Conservation (phyloP, 177 flowering plant species). For the Vitis hybrid region DNA sequence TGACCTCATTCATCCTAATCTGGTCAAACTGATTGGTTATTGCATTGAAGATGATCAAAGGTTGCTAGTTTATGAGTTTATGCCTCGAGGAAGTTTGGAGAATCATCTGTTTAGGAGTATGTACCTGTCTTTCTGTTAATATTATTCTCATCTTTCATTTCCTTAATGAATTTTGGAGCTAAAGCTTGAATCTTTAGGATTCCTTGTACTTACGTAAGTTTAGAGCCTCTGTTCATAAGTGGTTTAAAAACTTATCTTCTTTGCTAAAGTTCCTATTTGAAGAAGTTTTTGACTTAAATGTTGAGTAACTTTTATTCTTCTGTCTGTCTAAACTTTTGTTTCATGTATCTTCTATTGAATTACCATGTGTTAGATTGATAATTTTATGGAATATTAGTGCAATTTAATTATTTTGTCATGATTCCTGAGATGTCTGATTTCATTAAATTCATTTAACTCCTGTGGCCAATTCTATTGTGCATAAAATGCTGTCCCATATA, state of each 20-base stretch:
- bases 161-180: not conserved
- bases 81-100: constrained; percentile 96
- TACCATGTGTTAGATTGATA: no score
- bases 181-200: not conserved
- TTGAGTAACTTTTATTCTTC: no score
- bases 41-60: constrained; percentile 93
- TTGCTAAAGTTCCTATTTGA: not conserved
- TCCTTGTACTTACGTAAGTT: not conserved
- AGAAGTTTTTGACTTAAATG: no score
- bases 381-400: no score
- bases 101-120: constrained; percentile 89
- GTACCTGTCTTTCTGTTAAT: constrained; percentile 19
- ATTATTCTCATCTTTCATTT: not conserved
- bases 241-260: not conserved
- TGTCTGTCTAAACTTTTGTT: no score
- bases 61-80: constrained; percentile 82
- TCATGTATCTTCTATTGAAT: no score
- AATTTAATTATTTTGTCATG: no score
- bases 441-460: not conserved
- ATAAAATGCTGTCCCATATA: not conserved
- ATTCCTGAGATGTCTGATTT: not conserved
- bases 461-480: not conserved
- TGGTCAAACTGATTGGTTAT: constrained; percentile 83
- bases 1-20: constrained; percentile 79
- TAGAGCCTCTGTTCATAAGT: not conserved